Conservation (phyloP, 257 asterid genomes). For the Solanum ahanhuiri region DNA sequence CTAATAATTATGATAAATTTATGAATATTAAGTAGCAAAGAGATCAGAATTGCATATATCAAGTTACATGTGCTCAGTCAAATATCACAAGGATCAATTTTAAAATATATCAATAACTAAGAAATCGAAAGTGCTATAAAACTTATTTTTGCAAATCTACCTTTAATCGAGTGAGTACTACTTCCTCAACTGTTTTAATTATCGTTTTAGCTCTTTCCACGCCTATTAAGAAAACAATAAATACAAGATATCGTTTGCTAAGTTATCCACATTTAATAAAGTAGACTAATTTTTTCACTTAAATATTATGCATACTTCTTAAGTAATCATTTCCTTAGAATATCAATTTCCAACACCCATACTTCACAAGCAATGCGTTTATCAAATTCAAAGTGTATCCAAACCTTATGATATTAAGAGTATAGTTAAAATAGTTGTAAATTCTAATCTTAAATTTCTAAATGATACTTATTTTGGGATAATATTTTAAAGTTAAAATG, state of each 20-base stretch:
- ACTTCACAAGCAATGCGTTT: neutral
- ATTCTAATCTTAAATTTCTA: neutral
- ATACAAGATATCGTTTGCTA: neutral
- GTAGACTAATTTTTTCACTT: neutral
- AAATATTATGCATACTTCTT: neutral
- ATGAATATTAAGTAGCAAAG: too few relatives aligned
- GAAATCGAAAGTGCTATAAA: neutral
- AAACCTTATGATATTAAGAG: neutral
- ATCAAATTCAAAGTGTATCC: neutral
- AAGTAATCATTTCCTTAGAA: neutral
- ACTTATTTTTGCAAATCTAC: neutral
- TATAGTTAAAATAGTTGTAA: neutral
- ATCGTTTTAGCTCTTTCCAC: neutral
- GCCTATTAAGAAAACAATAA: neutral
- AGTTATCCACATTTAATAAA: neutral
- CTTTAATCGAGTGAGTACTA: neutral
- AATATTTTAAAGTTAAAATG: too few relatives aligned
- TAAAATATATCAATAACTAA: neutral
- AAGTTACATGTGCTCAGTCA: neutral
- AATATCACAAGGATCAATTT: neutral
- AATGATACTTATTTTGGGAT: too few relatives aligned
- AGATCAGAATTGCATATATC: neutral
- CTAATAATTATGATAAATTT: too few relatives aligned
- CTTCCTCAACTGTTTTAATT: neutral
- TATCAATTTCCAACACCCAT: neutral